Evolutionary conservation across 495 filamentous ascomycete species (phyloP), one percentile per base, ranked within the genome.

Genomic region (Cercophora scortea): DNA sequence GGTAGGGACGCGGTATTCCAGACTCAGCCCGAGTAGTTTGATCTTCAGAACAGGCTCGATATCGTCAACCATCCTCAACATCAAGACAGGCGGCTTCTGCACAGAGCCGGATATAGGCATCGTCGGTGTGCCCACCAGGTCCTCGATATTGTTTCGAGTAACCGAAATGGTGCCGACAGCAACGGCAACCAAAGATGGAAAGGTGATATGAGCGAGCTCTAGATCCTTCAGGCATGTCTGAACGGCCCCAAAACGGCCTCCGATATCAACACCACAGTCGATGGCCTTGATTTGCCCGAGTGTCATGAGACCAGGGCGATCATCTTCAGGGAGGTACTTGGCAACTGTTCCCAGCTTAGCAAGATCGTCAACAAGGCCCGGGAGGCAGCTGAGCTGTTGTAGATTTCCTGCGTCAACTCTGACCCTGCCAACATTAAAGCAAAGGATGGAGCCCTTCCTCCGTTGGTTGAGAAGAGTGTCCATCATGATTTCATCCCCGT

Each of bases 311-410:
- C 94, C 94, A 12, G 94, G 94, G 0, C 93, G 82, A 55, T 96
- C 92, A 70, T 97, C 94, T 62, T 97, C 90, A 0, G 94, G 91
- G 5, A 99, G 75, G 61, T 97, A 96, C 61, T 95, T 96, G 11
- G 93, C 80, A 25, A 97, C 90, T 7, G 83, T 93, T 10, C 90
- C 86, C 6, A 97, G 72, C 58, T 83, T 85, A 12, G 85, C 76
- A 35, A 97, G 52, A 61, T 99, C 94, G 41, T 86, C 82, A 1
- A 77, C 81, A 6, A 99, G 75, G 15, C 73, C 74, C n/a, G 82
- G 72, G 7, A 99, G 68, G 41, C 76, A 75, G 15, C 74, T 66
- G 11, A 95, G 61, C 42, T 84, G 79, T 33, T 79, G 72, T 10
- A 87, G 59, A 42, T 79, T 79, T 1, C 73, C 71, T 10, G 91